Evolutionary conservation across 2,329 filamentous ascomycete genomes (phyloP).

Genomic region (Diplodia sapinea): DNA sequence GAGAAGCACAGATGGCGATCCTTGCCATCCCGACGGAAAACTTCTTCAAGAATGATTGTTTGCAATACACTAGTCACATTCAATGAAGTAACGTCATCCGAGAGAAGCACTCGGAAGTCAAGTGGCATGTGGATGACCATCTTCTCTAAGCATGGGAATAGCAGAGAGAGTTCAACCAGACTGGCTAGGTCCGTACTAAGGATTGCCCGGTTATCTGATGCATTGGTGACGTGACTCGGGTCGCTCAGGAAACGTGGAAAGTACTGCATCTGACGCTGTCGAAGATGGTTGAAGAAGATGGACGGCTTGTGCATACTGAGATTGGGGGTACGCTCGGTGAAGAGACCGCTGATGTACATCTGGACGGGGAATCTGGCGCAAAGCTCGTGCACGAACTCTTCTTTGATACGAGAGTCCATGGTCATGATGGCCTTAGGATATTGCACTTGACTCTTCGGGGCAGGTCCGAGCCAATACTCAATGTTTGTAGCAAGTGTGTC

Average conservation of each 20-base stretch:
- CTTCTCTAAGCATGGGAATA: neutral
- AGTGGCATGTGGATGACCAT: neutral
- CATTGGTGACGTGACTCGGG: neutral
- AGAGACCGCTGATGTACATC: neutral
- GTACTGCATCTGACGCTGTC: neutral
- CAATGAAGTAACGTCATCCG: neutral
- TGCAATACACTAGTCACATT: neutral
- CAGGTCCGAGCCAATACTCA: neutral
- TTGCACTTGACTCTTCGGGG: neutral
- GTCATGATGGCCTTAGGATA: constrained; percentile 1
- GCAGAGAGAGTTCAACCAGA: neutral
- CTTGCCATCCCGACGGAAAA: neutral
- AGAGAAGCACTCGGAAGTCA: neutral
- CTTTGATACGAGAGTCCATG: constrained; percentile 1
- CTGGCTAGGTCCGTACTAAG: neutral
- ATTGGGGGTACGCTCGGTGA: neutral
- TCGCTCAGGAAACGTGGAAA: neutral
- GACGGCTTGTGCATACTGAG: constrained; percentile 2
- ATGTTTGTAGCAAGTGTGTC: neutral
- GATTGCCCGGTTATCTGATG: neutral
- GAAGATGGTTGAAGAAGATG: neutral
- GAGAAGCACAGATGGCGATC: neutral
- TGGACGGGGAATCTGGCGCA: constrained; percentile 5
- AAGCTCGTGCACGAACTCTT: neutral
- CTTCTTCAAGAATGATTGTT: neutral